Conservation (phyloP, 768 basidiomycete genomes). For the Leccinum subgranulosum region DNA sequence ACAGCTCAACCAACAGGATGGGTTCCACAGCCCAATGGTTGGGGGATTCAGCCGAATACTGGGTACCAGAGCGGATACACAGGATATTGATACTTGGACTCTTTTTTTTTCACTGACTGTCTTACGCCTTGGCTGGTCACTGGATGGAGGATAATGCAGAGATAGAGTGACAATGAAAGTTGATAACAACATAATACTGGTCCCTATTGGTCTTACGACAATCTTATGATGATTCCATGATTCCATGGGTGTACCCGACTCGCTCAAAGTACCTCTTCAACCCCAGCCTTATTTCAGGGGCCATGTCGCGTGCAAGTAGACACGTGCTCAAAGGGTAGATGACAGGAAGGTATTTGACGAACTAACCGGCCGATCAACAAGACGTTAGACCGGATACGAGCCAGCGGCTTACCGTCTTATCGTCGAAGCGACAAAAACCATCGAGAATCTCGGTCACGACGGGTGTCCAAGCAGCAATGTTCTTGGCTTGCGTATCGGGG, state of each 20-base stretch:
- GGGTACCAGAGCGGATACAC: conserved; percentile 34
- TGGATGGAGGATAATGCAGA: conserved; percentile 11
- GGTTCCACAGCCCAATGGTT: conserved; percentile 57
- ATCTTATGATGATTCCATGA: conserved; percentile 57
- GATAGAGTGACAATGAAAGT: conserved; percentile 17
- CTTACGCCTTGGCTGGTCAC: conserved; percentile 29
- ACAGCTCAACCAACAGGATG: conserved; percentile 33
- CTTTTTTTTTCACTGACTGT: conserved; percentile 6
- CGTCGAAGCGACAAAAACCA: conserved; percentile 87
- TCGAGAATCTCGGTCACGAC: conserved; percentile 93
- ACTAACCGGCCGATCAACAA: conserved; percentile 47
- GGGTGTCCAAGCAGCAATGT: conserved; percentile 97
- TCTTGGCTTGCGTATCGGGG: conserved; percentile 88
- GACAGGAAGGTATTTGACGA: conserved; percentile 80
- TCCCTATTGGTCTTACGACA: conserved; percentile 33
- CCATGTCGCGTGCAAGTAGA: conserved; percentile 76
- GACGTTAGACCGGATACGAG: background rate
- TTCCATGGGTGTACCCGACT: conserved; percentile 71
- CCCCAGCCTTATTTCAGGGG: conserved; percentile 77
- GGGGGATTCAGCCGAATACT: conserved; percentile 41
- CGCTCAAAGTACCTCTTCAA: conserved; percentile 77
- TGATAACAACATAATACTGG: conserved; percentile 14
- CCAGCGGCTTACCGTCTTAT: conserved; percentile 72
- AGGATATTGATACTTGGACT: conserved; percentile 36
- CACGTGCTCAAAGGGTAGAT: conserved; percentile 91